These are phyloP conservation scores for Fistulinella prunicolor DNA, from an alignment of 768 basidiomycete species.

Conservation along the genomic window DNA sequence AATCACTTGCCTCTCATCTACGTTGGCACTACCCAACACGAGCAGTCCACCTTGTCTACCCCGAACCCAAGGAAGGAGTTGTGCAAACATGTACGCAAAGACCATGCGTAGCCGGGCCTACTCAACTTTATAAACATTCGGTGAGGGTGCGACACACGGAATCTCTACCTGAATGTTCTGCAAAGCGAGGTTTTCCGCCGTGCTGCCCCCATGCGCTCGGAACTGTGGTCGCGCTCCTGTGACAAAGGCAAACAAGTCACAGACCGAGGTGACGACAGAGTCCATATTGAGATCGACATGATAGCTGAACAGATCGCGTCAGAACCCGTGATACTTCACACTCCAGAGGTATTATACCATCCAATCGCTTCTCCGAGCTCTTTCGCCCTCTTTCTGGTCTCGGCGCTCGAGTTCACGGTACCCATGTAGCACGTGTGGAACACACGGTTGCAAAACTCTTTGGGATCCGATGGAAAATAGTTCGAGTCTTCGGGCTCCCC, in stretches of 20 bases:
- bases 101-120: constrained; percentile 95
- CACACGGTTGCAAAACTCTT: constrained; percentile 80
- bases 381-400: constrained; percentile 85
- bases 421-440: constrained; percentile 99
- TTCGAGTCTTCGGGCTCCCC: constrained; percentile 79
- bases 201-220: constrained; percentile 80
- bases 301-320: constrained; percentile 52
- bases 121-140: neutral
- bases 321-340: neutral
- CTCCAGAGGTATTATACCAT: constrained; percentile 45
- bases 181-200: constrained; percentile 90
- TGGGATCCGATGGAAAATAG: constrained; percentile 84
- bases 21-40: constrained; percentile 97
- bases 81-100: constrained; percentile 90
- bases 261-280: constrained; percentile 77
- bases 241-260: constrained; percentile 78
- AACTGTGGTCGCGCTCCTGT: constrained; percentile 75
- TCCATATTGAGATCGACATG: constrained; percentile 98
- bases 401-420: constrained; percentile 89
- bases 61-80: constrained; percentile 88
- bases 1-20: constrained; percentile 83
- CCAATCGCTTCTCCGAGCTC: constrained; percentile 86
- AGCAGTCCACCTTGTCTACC: constrained; percentile 82
- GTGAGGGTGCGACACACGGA: neutral
- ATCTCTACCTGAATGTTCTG: constrained; percentile 87